A percentile compares a stretch with the other conserved stretches of the same genome.
These are phyloP conservation scores for Stramenopiles sp. DNA, from an alignment of 352 stramenopile genomes.

Conservation along the genomic window DNA sequence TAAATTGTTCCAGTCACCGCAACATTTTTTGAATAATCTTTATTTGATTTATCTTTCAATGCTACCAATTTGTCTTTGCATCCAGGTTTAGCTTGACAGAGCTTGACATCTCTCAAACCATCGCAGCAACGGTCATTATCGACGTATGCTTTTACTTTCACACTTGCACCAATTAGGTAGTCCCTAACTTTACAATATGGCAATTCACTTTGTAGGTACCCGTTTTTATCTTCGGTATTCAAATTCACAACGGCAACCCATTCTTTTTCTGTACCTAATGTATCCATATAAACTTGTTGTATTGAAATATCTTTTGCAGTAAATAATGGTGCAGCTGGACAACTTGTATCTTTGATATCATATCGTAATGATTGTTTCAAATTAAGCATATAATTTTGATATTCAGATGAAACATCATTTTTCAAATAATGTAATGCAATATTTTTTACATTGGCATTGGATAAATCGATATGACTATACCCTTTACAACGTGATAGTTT, in stretches of 20 bases:
- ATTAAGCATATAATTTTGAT: not conserved
- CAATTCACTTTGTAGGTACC: conserved; percentile 4
- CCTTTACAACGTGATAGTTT: not conserved
- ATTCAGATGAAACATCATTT: not conserved
- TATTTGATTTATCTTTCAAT: too few relatives aligned
- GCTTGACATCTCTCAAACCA: too few relatives aligned
- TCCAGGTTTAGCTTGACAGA: too few relatives aligned
- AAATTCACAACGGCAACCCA: conserved; percentile 1
- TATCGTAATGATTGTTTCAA: not conserved
- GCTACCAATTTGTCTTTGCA: too few relatives aligned
- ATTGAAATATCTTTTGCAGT: not conserved
- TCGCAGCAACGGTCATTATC: too few relatives aligned
- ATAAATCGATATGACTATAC: not conserved
- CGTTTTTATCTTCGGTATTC: conserved; percentile 1
- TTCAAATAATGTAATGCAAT: not conserved
- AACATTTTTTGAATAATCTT: too few relatives aligned
- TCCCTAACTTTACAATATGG: not conserved
- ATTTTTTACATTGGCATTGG: not conserved
- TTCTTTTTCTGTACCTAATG: not conserved
- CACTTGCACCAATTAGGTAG: too few relatives aligned
- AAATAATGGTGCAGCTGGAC: not conserved
- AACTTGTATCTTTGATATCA: not conserved
- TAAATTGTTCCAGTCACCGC: too few relatives aligned
- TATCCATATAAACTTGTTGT: not conserved
- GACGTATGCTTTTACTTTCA: too few relatives aligned